Conservation (phyloP, 176 grass and related monocot genomes). For the Aegilops sharonensis region DNA sequence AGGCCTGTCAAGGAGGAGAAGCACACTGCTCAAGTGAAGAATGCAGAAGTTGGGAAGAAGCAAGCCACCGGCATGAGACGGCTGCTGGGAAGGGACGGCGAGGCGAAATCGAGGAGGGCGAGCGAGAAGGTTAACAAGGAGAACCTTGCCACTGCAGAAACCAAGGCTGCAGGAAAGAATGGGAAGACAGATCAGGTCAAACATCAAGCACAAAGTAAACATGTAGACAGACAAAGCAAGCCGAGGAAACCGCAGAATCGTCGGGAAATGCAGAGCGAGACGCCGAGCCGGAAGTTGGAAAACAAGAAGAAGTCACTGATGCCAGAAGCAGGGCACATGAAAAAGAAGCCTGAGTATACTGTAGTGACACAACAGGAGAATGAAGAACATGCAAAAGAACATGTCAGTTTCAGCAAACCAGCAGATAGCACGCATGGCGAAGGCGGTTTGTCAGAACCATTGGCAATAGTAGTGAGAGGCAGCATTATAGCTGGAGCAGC, state of each 20-base stretch:
- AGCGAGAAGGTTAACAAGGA: conserved; percentile 41
- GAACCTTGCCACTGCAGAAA: conserved; percentile 6
- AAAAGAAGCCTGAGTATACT: conserved; percentile 3
- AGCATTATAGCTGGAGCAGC: background rate
- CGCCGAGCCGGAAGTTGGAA: background rate
- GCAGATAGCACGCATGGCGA: background rate
- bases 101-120: conserved; percentile 22
- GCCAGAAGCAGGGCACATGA: conserved; percentile 20
- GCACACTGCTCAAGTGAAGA: conserved; percentile 24
- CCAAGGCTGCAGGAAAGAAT: conserved; percentile 25
- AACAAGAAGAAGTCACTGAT: conserved; percentile 26
- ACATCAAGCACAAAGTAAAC: conserved; percentile 30
- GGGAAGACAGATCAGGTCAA: conserved; percentile 17
- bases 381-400: background rate
- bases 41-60: conserved; percentile 21
- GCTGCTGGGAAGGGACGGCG: conserved; percentile 28
- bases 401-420: background rate
- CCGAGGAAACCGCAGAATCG: conserved; percentile 20
- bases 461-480: background rate
- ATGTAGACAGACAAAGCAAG: conserved; percentile 18
- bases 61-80: conserved; percentile 19
- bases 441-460: background rate
- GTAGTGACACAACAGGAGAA: background rate
- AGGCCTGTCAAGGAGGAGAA: conserved; percentile 27
- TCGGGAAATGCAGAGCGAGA: conserved; percentile 8